These are phyloP conservation scores for Thraustochytrium striatum DNA, from an alignment of 352 stramenopile species.

Conservation along the genomic window DNA sequence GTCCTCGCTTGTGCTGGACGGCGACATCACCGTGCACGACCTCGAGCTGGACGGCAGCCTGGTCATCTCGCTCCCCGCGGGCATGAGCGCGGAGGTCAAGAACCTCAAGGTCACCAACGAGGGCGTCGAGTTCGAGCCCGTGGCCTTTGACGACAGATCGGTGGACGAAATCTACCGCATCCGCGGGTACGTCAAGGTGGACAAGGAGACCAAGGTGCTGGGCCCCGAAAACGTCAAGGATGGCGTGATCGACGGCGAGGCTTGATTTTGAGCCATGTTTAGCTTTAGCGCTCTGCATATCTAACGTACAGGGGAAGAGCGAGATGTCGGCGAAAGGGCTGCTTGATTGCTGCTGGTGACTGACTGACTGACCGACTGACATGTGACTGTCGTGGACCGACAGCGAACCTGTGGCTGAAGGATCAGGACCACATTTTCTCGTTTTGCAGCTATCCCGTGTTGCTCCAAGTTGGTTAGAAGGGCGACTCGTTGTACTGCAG, in stretches of 20 bases:
- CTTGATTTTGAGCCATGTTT: too few relatives aligned
- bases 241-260: too few relatives aligned
- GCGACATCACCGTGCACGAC: conserved; percentile 65
- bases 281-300: too few relatives aligned
- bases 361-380: too few relatives aligned
- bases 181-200: conserved; percentile 49
- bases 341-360: too few relatives aligned
- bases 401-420: too few relatives aligned
- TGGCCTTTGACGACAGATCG: conserved; percentile 47
- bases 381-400: too few relatives aligned
- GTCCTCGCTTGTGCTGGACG: conserved; percentile 67
- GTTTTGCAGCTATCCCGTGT: too few relatives aligned
- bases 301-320: too few relatives aligned
- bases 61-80: conserved; percentile 61
- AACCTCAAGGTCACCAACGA: conserved; percentile 66
- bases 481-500: background rate
- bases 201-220: conserved; percentile 17
- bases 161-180: conserved; percentile 52
- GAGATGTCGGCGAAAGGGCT: too few relatives aligned
- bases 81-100: conserved; percentile 59
- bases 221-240: conserved; percentile 14
- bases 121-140: conserved; percentile 58
- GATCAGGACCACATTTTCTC: too few relatives aligned
- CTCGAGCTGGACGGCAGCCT: conserved; percentile 69
- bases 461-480: background rate